Evolutionary conservation across 257 asterid species (phyloP).

Genomic region (Nicotiana paniculata): DNA sequence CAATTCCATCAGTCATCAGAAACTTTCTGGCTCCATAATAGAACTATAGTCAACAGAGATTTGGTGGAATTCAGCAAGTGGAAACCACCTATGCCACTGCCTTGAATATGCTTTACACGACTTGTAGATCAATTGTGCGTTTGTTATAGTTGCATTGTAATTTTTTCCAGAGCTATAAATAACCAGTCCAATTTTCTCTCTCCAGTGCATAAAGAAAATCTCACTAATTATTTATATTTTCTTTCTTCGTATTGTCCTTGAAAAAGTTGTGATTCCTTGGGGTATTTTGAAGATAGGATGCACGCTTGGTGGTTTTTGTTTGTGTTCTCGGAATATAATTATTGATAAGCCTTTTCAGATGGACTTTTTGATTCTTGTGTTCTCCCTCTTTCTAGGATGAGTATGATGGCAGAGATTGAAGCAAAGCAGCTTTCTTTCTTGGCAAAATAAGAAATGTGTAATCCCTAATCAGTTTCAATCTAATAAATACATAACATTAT

Average conservation of each 20-base stretch:
- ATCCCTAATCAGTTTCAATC: too few species aligned
- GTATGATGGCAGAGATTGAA: too few species aligned
- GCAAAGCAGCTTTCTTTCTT: too few species aligned
- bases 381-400: too few species aligned
- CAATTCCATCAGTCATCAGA: conserved; percentile 81
- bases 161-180: not conserved
- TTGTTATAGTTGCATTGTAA: not conserved
- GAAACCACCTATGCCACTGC: conserved; percentile 75
- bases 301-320: not conserved
- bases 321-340: not conserved
- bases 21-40: conserved; percentile 92
- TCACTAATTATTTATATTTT: too few species aligned
- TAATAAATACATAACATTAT: too few species aligned
- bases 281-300: not conserved
- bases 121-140: conserved; percentile 2
- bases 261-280: not conserved
- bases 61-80: conserved; percentile 70
- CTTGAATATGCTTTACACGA: conserved; percentile 24
- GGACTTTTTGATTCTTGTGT: too few species aligned
- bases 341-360: too few species aligned
- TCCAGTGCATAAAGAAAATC: too few species aligned
- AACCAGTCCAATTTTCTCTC: too few species aligned
- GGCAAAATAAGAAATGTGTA: too few species aligned
- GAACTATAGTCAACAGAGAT: conserved; percentile 63
- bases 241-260: not conserved